These are phyloP conservation scores for Turritis glabra DNA, from an alignment of 345 rosid species.

Conservation along the genomic window DNA sequence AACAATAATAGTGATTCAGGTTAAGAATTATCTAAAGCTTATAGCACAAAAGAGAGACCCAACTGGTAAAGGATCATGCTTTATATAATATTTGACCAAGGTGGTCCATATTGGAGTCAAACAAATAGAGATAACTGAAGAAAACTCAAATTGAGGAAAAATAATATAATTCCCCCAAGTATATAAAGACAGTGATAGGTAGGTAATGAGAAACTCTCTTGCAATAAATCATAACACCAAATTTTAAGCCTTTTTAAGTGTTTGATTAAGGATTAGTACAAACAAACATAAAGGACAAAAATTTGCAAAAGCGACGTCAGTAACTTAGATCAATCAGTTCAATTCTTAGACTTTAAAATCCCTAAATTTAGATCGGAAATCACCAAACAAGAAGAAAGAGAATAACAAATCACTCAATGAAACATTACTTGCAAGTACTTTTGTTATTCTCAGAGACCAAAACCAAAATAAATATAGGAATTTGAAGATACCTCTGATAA, in stretches of 20 bases:
- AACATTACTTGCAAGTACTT: too few relatives aligned
- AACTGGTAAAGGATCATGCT: not conserved
- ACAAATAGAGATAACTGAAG: constrained; percentile 8
- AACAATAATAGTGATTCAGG: not conserved
- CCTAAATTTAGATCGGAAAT: constrained; percentile 17
- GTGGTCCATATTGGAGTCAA: constrained; percentile 21
- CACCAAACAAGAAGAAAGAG: too few relatives aligned
- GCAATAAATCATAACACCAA: constrained; percentile 24
- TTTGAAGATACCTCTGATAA: not conserved
- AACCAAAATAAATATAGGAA: not conserved
- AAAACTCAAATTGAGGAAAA: constrained; percentile 13
- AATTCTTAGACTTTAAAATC: not conserved
- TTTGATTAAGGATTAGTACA: not conserved
- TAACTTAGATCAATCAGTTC: constrained; percentile 3
- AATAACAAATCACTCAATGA: not conserved
- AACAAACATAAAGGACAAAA: not conserved
- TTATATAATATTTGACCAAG: not conserved
- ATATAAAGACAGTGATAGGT: constrained; percentile 7
- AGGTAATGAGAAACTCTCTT: not conserved
- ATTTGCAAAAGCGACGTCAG: not conserved
- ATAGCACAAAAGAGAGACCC: not conserved
- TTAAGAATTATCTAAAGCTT: too few relatives aligned
- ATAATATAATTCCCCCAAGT: not conserved
- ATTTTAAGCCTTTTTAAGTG: not conserved
- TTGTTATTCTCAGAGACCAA: too few relatives aligned